Conservation (phyloP, 768 basidiomycete genomes). For the Fistulinella prunicolor region DNA sequence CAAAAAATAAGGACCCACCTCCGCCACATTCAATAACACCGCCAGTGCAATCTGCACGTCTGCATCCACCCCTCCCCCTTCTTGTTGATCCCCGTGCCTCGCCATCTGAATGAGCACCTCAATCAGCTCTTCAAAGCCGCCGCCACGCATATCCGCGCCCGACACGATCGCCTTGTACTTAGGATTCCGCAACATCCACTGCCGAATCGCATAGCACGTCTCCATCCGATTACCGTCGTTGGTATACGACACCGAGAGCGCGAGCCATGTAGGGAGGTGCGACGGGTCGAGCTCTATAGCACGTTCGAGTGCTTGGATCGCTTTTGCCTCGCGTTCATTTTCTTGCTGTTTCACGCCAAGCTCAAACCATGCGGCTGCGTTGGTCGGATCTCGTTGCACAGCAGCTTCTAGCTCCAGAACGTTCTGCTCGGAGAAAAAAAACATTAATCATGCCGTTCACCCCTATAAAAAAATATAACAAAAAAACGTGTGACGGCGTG, state of each 20-base stretch:
- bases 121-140: slow-evolving; percentile 52
- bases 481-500: no score
- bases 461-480: neutral
- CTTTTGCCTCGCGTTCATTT: slow-evolving; percentile 91
- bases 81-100: slow-evolving; percentile 42
- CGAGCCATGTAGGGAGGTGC: slow-evolving; percentile 81
- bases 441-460: slow-evolving; percentile 15
- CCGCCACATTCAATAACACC: slow-evolving; percentile 87
- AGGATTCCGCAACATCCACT: slow-evolving; percentile 71
- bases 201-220: slow-evolving; percentile 77
- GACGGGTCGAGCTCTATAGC: slow-evolving; percentile 79
- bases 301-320: slow-evolving; percentile 78
- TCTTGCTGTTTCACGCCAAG: slow-evolving; percentile 98
- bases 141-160: slow-evolving; percentile 26
- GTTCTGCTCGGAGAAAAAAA: slow-evolving; percentile 47
- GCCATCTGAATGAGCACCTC: slow-evolving; percentile 83
- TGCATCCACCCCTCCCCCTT: slow-evolving; percentile 67
- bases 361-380: slow-evolving; percentile 81
- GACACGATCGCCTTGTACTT: slow-evolving; percentile 49
- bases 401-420: slow-evolving; percentile 87
- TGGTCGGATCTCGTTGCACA: slow-evolving; percentile 72
- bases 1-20: slow-evolving; percentile 46
- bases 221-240: slow-evolving; percentile 78
- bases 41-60: slow-evolving; percentile 96
- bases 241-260: slow-evolving; percentile 84